These are phyloP conservation scores for Trichoderma afroharzianum DNA, from an alignment of 2,329 filamentous ascomycete species.

Conservation along the genomic window DNA sequence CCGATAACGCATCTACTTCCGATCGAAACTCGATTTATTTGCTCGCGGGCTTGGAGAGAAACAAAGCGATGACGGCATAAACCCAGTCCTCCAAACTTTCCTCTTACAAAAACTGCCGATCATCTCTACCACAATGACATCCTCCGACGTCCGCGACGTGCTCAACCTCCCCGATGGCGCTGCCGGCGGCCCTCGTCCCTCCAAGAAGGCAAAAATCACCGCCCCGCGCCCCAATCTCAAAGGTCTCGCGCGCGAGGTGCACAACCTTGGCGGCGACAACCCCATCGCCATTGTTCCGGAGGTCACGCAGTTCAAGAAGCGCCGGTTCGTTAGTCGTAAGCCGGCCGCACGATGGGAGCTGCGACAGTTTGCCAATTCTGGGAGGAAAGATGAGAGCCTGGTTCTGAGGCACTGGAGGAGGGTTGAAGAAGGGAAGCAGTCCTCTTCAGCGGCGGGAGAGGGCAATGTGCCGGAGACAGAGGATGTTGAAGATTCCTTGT, in stretches of 20 bases:
- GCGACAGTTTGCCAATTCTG: constrained; percentile 71
- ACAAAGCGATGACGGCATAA: constrained; percentile 16
- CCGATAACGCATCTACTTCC: not conserved
- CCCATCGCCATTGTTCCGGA: constrained; percentile 65
- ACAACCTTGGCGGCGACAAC: constrained; percentile 62
- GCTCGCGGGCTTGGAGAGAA: not conserved
- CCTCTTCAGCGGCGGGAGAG: constrained; percentile 24
- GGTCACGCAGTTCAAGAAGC: constrained; percentile 57
- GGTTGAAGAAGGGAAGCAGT: constrained; percentile 46
- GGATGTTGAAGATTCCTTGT: constrained; percentile 57
- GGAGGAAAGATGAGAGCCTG: constrained; percentile 64
- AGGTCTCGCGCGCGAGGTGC: constrained; percentile 62
- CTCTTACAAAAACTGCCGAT: not conserved
- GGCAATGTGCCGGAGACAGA: constrained; percentile 27
- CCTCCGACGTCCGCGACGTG: constrained; percentile 82
- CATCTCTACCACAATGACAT: constrained; percentile 54
- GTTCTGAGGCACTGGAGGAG: constrained; percentile 77
- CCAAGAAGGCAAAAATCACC: constrained; percentile 71
- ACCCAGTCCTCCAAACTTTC: not conserved
- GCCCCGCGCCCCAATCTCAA: constrained; percentile 59
- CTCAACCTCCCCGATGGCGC: constrained; percentile 68
- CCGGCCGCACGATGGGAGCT: constrained; percentile 62
- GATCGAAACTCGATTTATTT: not conserved
- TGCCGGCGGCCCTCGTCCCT: constrained; percentile 48
- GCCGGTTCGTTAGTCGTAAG: constrained; percentile 51